phyloP scores from a whole-genome alignment of 2,329 filamentous ascomycete genomes.

The Pleomassaria siparia region DNA sequence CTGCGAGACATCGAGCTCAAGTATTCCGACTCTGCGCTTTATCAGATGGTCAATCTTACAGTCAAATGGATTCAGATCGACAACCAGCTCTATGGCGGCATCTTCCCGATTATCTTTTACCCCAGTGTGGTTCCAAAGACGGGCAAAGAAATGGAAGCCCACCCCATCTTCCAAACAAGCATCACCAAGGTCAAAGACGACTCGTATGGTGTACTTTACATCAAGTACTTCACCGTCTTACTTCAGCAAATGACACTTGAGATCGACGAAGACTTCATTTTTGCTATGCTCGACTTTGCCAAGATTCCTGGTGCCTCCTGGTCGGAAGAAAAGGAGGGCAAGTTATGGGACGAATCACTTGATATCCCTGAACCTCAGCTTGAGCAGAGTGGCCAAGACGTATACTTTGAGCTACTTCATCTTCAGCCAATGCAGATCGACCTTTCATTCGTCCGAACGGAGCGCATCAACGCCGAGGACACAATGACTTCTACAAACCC shows the following conservation, averaged over 20 bases:
- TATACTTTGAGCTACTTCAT: conserved; percentile 97
- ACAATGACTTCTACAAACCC: conserved; percentile 86
- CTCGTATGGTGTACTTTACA: conserved; percentile 94
- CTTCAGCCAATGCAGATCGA: conserved; percentile 98
- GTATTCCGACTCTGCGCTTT: conserved; percentile 88
- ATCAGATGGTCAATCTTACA: conserved; percentile 85
- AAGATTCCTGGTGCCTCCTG: conserved; percentile 90
- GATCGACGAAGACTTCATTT: conserved; percentile 97
- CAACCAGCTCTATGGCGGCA: conserved; percentile 96
- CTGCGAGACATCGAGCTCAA: conserved; percentile 88
- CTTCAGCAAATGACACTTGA: conserved; percentile 98
- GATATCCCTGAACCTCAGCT: conserved; percentile 91
- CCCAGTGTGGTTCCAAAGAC: conserved; percentile 97
- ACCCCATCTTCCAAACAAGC: conserved; percentile 90
- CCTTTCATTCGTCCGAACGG: conserved; percentile 93
- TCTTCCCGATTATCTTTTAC: conserved; percentile 96
- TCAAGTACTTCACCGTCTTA: conserved; percentile 94
- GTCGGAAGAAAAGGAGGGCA: conserved; percentile 79
- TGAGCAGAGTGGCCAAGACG: conserved; percentile 82
- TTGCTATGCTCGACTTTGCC: conserved; percentile 90
- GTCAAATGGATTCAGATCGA: conserved; percentile 99
- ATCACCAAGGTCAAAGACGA: conserved; percentile 96
- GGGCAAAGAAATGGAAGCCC: conserved; percentile 91
- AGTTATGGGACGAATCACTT: conserved; percentile 83
- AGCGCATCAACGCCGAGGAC: conserved; percentile 94